Conservation (phyloP, 139 green algal genomes). For the Volvox africanus region DNA sequence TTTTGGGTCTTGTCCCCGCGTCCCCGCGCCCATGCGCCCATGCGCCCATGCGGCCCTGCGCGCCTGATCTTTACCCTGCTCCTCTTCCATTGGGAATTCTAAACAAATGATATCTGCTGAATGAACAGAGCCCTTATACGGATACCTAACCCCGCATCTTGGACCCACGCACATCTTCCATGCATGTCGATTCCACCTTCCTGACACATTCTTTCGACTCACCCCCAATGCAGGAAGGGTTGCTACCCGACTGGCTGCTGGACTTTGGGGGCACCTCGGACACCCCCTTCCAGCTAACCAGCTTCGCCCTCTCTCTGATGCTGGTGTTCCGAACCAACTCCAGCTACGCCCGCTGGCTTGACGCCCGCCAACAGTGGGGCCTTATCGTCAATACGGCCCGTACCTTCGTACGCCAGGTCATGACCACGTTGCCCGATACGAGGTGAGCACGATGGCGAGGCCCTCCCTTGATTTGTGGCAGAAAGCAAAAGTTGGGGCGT, state of each 20-base stretch:
- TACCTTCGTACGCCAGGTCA: constrained; percentile 30
- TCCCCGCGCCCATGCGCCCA: too few species aligned
- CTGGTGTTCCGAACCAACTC: constrained; percentile 72
- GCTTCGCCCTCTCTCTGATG: constrained; percentile 72
- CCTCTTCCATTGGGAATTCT: too few species aligned
- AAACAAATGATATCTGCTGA: too few species aligned
- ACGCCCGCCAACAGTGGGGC: constrained; percentile 57
- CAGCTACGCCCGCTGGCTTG: constrained; percentile 53
- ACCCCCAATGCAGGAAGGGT: neutral
- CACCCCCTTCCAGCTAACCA: constrained; percentile 64
- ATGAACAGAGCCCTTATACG: too few species aligned
- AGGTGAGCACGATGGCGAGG: neutral
- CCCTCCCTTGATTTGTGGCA: too few species aligned
- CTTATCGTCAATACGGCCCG: constrained; percentile 53
- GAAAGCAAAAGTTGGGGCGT: too few species aligned
- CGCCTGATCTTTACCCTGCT: too few species aligned
- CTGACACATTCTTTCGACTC: too few species aligned
- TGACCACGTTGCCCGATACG: constrained; percentile 22
- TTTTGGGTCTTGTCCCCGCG: too few species aligned
- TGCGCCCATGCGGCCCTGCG: too few species aligned
- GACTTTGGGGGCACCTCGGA: constrained; percentile 38
- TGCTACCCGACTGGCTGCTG: constrained; percentile 42
- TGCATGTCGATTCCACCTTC: neutral
- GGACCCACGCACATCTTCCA: neutral
- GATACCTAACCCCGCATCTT: too few species aligned